Evolutionary conservation across 441 rosid genomes (phyloP).

Genomic region (Oxalis stricta): DNA sequence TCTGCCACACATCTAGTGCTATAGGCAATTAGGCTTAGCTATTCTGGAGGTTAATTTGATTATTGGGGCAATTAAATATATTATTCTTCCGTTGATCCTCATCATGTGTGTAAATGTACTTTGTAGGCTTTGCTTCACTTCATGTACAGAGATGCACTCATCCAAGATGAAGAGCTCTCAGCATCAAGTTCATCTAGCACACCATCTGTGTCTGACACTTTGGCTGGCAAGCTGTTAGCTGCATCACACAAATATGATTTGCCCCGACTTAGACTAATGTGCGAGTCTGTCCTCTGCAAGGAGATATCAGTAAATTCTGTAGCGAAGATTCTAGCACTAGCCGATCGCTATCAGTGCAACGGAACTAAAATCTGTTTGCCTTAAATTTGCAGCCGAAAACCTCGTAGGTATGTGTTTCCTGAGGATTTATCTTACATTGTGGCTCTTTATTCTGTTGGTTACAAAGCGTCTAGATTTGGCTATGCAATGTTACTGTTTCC

Average conservation of each 20-base stretch:
- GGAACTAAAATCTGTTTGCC: constrained; percentile 46
- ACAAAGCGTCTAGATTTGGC: no score
- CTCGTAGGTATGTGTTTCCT: constrained; percentile 33
- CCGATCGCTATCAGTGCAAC: constrained; percentile 46
- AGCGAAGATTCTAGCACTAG: constrained; percentile 47
- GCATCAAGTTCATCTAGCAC: constrained; percentile 28
- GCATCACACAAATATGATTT: constrained; percentile 52
- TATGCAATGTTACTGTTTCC: no score
- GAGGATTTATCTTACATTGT: constrained; percentile 4
- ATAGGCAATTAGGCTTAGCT: no score
- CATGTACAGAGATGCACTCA: constrained; percentile 44
- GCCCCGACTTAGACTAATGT: constrained; percentile 54
- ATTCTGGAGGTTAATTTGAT: no score
- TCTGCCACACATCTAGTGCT: no score
- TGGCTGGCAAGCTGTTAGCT: constrained; percentile 45
- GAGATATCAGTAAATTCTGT: constrained; percentile 47
- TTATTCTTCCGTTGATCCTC: constrained; percentile 7
- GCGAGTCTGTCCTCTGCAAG: constrained; percentile 61
- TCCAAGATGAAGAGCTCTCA: constrained; percentile 38
- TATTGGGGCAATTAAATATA: neutral
- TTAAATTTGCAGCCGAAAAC: constrained; percentile 64
- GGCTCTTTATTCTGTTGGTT: neutral
- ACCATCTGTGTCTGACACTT: constrained; percentile 28
- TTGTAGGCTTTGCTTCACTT: constrained; percentile 48
- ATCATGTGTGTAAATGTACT: constrained; percentile 5